A percentile compares a stretch with the other conserved stretches of the same genome.
These are phyloP conservation scores for Glycine soja DNA, from an alignment of 306 rosid genomes.

Conservation along the genomic window DNA sequence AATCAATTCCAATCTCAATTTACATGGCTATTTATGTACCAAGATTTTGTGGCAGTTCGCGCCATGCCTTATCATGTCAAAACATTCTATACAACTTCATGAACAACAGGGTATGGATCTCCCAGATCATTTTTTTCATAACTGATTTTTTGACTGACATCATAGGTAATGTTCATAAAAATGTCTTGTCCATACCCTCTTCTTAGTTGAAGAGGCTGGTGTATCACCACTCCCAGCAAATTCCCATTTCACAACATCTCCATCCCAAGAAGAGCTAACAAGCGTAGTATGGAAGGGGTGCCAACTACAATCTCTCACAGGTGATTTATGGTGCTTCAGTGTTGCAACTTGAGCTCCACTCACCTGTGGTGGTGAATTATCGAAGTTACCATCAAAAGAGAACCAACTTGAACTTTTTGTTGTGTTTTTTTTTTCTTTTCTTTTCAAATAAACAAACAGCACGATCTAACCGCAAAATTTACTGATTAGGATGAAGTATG, in stretches of 20 bases:
- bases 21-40: constrained; percentile 54
- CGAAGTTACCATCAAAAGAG: constrained; percentile 28
- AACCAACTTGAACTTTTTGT: constrained; percentile 8
- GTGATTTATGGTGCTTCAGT: constrained; percentile 87
- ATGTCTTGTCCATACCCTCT: constrained; percentile 55
- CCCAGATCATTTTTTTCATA: constrained; percentile 29
- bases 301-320: constrained; percentile 98
- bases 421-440: background rate
- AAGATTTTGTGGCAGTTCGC: constrained; percentile 20
- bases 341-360: constrained; percentile 85
- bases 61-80: constrained; percentile 27
- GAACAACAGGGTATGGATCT: constrained; percentile 12
- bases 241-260: constrained; percentile 87
- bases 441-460: background rate
- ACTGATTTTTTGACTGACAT: background rate
- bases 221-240: constrained; percentile 61
- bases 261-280: constrained; percentile 97
- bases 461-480: background rate
- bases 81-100: constrained; percentile 25
- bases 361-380: constrained; percentile 56
- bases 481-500: background rate
- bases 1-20: constrained; percentile 18
- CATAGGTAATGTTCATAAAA: constrained; percentile 40
- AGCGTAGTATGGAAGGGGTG: constrained; percentile 84
- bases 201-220: constrained; percentile 46